phyloP scores from a whole-genome alignment of 1,284 basidiomycete species.

The Trichosporon inkin region DNA sequence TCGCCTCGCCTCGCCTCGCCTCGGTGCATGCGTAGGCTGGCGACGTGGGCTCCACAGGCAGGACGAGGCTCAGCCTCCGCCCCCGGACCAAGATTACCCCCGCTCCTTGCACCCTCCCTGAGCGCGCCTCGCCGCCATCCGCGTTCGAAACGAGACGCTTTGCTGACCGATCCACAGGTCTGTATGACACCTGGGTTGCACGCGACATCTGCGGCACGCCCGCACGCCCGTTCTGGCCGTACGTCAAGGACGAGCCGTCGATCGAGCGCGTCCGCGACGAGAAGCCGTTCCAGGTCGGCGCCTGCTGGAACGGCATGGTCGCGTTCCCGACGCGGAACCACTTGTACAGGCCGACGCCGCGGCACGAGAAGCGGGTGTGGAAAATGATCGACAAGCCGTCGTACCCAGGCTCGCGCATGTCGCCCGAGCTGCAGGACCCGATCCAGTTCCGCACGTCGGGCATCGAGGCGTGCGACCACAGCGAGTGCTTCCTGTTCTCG shows the following conservation, averaged over 20 bases:
- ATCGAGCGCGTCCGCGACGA: slow-evolving; percentile 49
- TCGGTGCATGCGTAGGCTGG: not conserved
- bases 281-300: slow-evolving; percentile 55
- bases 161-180: slow-evolving; percentile 14
- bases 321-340: slow-evolving; percentile 55
- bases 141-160: too few species aligned
- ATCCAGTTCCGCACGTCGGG: slow-evolving; percentile 54
- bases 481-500: slow-evolving; percentile 57
- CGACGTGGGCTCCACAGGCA: slow-evolving; percentile 1
- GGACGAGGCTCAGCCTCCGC: too few species aligned
- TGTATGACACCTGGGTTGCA: slow-evolving; percentile 56
- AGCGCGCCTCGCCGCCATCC: too few species aligned
- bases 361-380: slow-evolving; percentile 31
- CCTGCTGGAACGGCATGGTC: slow-evolving; percentile 55
- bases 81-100: too few species aligned
- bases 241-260: slow-evolving; percentile 52
- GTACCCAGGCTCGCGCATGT: slow-evolving; percentile 37
- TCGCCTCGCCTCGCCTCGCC: too few species aligned
- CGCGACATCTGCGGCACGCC: slow-evolving; percentile 52
- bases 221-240: slow-evolving; percentile 56
- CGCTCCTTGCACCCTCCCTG: too few species aligned
- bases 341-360: slow-evolving; percentile 43
- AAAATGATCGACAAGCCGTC: slow-evolving; percentile 42
- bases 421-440: slow-evolving; percentile 48
- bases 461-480: slow-evolving; percentile 54